These are phyloP conservation scores for Meira nashicola DNA, from an alignment of 1,284 basidiomycete species.

Conservation along the genomic window DNA sequence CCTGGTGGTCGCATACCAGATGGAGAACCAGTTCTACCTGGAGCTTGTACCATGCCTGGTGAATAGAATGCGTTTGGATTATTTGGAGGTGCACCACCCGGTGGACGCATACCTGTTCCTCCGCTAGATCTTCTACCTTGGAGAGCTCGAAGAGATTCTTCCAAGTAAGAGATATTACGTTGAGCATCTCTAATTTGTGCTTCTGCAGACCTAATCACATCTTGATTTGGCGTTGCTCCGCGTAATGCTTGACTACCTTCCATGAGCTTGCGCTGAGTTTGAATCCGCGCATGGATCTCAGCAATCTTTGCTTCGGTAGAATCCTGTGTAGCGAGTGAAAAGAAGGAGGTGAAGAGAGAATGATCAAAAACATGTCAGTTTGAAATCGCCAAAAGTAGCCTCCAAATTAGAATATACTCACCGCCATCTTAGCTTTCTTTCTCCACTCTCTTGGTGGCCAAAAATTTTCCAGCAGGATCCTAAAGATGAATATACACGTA, in stretches of 20 bases:
- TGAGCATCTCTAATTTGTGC: conserved; percentile 83
- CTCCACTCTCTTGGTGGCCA: no score
- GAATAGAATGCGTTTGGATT: neutral
- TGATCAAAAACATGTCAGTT: neutral
- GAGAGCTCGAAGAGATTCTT: conserved; percentile 71
- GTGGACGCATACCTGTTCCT: neutral
- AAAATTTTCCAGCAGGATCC: no score
- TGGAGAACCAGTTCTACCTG: neutral
- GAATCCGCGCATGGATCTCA: conserved; percentile 81
- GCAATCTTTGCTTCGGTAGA: conserved; percentile 75
- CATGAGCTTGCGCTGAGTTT: conserved; percentile 85
- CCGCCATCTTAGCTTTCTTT: neutral
- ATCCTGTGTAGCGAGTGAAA: conserved; percentile 18
- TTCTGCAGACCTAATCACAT: conserved; percentile 69
- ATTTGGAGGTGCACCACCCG: neutral
- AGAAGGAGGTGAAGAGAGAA: neutral
- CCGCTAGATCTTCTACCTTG: conserved; percentile 63
- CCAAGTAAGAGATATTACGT: conserved; percentile 78
- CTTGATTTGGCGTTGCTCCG: conserved; percentile 76
- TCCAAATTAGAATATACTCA: neutral
- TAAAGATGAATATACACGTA: no score
- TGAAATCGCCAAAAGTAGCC: neutral
- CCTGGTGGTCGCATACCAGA: neutral
- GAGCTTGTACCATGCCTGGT: neutral
- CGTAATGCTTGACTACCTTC: conserved; percentile 76